Percentiles rank a stretch among this genome's conserved stretches.
Evolutionary conservation across 192 early-diverging fungal genomes (phyloP).

Genomic region (Rhizophagus prolifer): DNA sequence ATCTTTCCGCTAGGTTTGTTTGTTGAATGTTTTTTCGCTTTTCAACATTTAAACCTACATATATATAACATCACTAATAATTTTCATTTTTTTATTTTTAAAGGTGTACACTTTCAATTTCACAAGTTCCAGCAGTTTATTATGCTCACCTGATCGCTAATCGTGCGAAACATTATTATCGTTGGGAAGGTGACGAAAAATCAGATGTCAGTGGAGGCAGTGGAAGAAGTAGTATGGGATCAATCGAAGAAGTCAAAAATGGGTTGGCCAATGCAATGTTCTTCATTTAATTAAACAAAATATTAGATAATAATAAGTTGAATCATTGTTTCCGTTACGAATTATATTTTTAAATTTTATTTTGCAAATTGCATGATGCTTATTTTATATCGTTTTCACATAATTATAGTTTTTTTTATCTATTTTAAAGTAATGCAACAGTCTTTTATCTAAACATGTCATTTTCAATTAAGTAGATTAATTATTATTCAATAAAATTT

Average conservation of each 20-base stretch:
- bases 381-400: too few relatives aligned
- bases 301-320: too few relatives aligned
- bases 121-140: constrained; percentile 50
- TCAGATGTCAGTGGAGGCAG: not conserved
- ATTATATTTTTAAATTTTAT: too few relatives aligned
- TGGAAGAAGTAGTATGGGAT: not conserved
- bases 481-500: too few relatives aligned
- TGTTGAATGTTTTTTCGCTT: not conserved
- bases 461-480: too few relatives aligned
- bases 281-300: not conserved
- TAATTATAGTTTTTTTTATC: too few relatives aligned
- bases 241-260: constrained; percentile 2
- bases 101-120: constrained; percentile 82
- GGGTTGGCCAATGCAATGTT: constrained; percentile 1
- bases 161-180: constrained; percentile 34
- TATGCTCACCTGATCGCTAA: constrained; percentile 44
- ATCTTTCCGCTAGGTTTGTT: constrained; percentile 55
- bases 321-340: too few relatives aligned
- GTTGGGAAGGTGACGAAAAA: not conserved
- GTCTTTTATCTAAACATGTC: too few relatives aligned
- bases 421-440: too few relatives aligned
- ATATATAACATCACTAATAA: not conserved
- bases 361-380: too few relatives aligned
- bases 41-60: not conserved
- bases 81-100: not conserved